Evolutionary conservation across 257 asterid species (phyloP).

Genomic region (Solanum pinnatisectum): DNA sequence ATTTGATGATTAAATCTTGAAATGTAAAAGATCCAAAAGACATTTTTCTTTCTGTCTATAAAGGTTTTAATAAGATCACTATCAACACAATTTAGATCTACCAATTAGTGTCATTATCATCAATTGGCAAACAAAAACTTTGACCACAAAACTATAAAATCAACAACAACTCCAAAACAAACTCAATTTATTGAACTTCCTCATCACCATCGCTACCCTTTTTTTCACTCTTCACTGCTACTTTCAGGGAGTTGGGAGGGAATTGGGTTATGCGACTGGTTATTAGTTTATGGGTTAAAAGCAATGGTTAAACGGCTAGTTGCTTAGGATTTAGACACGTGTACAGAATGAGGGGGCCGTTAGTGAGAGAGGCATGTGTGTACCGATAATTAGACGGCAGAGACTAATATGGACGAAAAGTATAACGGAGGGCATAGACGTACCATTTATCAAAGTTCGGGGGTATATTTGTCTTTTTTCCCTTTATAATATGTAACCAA

Average conservation of each 20-base stretch:
- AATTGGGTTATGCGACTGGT: no score
- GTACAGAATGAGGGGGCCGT: no score
- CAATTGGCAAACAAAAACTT: slow-evolving; percentile 1
- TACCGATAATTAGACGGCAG: no score
- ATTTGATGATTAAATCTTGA: background rate
- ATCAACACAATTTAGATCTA: slow-evolving; percentile 27
- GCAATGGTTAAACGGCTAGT: no score
- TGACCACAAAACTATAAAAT: slow-evolving; percentile 17
- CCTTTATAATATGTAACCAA: background rate
- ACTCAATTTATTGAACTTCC: background rate
- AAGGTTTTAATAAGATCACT: background rate
- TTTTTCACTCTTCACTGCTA: background rate
- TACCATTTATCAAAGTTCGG: no score
- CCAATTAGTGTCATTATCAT: slow-evolving; percentile 45
- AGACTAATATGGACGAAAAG: no score
- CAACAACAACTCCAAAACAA: background rate
- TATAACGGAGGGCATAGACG: no score
- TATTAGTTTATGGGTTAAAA: no score
- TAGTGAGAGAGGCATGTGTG: no score
- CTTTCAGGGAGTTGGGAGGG: background rate
- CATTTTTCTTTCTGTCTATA: background rate
- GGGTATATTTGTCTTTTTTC: no score
- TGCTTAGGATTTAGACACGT: no score
- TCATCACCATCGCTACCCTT: background rate
- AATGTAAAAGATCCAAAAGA: slow-evolving; percentile 1